Conservation (phyloP, 208 protist genomes). For the Crithidia fasciculata region DNA sequence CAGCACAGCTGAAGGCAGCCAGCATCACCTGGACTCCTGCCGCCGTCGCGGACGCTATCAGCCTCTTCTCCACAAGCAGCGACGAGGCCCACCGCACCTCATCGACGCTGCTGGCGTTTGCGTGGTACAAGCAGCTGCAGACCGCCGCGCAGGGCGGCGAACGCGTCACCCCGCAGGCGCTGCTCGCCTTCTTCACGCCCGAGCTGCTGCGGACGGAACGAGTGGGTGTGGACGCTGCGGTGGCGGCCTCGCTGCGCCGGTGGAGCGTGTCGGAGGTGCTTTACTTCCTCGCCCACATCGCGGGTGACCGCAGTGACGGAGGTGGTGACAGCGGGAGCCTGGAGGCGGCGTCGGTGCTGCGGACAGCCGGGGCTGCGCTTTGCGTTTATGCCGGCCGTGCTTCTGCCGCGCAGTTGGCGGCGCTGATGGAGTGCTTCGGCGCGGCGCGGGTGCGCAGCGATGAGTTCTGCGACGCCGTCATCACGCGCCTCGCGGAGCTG, state of each 20-base stretch:
- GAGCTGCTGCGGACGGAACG: slow-evolving; percentile 35
- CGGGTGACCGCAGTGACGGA: background rate
- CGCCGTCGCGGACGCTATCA: slow-evolving; percentile 16
- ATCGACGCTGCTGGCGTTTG: slow-evolving; percentile 11
- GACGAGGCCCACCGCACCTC: slow-evolving; percentile 16
- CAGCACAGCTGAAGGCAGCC: slow-evolving; percentile 1
- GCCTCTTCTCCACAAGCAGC: slow-evolving; percentile 13
- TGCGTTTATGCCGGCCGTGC: slow-evolving; percentile 52
- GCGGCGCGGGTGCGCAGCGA: slow-evolving; percentile 72
- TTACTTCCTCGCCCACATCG: slow-evolving; percentile 28
- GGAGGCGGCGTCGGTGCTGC: slow-evolving; percentile 53
- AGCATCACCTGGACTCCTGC: slow-evolving; percentile 26
- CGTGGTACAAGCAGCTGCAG: slow-evolving; percentile 35
- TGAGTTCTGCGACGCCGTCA: slow-evolving; percentile 65
- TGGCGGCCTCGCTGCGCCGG: slow-evolving; percentile 22
- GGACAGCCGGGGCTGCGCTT: slow-evolving; percentile 50
- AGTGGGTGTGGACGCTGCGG: slow-evolving; percentile 18
- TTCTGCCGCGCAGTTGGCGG: slow-evolving; percentile 65
- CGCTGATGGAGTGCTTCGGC: slow-evolving; percentile 68
- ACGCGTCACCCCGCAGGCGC: slow-evolving; percentile 22
- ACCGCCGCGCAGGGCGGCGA: slow-evolving; percentile 8
- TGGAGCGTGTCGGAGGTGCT: slow-evolving; percentile 43
- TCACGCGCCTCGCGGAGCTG: slow-evolving; percentile 44
- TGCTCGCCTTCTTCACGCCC: slow-evolving; percentile 29
- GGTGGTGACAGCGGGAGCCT: slow-evolving; percentile 16